These are phyloP conservation scores for Monosporascus cannonballus DNA, from an alignment of 2,329 filamentous ascomycete genomes.

Conservation along the genomic window DNA sequence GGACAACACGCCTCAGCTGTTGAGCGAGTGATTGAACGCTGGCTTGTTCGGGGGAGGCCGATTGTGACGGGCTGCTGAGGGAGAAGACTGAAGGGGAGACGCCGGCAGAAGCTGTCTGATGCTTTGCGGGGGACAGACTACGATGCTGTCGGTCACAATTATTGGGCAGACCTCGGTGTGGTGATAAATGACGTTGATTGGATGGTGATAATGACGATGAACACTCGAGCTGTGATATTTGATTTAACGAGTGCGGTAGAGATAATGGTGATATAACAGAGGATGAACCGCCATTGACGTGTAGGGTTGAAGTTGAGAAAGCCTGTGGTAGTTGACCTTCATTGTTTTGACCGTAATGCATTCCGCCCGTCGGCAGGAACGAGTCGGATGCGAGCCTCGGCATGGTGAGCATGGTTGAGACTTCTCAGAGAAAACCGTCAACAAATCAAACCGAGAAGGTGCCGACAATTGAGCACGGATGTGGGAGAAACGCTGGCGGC, in stretches of 20 bases:
- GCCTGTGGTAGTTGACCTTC: constrained; percentile 19
- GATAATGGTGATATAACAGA: constrained; percentile 35
- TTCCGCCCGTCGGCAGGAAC: constrained; percentile 34
- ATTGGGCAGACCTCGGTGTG: constrained; percentile 16
- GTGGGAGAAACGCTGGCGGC: neutral
- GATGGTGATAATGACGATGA: constrained; percentile 12
- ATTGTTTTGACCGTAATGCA: constrained; percentile 22
- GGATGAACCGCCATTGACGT: constrained; percentile 22
- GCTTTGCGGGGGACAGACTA: constrained; percentile 26
- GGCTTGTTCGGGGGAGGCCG: constrained; percentile 16
- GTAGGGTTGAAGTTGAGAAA: constrained; percentile 10
- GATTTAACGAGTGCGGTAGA: constrained; percentile 28
- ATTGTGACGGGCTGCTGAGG: constrained; percentile 5
- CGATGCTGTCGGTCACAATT: constrained; percentile 19
- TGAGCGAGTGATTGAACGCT: constrained; percentile 1
- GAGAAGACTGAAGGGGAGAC: constrained; percentile 10
- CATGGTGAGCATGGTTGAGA: constrained; percentile 30
- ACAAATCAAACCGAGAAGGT: neutral
- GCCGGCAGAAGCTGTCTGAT: constrained; percentile 14
- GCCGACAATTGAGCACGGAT: neutral
- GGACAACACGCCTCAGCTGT: constrained; percentile 12
- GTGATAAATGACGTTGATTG: constrained; percentile 18
- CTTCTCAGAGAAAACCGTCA: constrained; percentile 1
- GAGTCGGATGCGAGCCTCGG: constrained; percentile 35
- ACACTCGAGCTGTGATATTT: constrained; percentile 32